Base-by-base conservation (phyloP, 164 flowering plant species). In the Cinnamomum chago region DNA sequence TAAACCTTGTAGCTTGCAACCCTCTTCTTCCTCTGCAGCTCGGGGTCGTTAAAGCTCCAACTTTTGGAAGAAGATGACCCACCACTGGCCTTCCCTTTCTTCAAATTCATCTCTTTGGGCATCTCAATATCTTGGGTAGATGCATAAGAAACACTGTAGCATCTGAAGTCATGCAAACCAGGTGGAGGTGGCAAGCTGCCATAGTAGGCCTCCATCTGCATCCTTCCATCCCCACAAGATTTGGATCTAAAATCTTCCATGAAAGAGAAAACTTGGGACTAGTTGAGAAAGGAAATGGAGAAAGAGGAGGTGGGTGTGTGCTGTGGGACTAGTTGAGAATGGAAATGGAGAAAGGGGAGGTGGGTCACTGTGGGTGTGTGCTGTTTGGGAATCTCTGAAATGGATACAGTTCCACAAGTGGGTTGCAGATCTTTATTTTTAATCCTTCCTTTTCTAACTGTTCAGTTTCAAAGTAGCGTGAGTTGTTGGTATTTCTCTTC, bases 211-310 rank as follows among this genome's bases (percentile, higher is more conserved):
- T 82, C 88, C 23, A 85, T 83, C 79, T 84, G 87, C 84, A 77
- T 83, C 76, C 82, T 76, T 24, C 77, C 82, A 71, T 83, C 87
- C 25, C 73, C 86, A 73, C 78, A 85, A 15, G 91, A 85, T 64
- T 80, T 87, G 55, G 92, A 90, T 88, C 91, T 89, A 73, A 72
- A 84, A 55, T 82, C 83, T 74, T 79, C 89, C 91, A 89, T 89
- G 47, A 28, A 18, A 67, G 69, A 18, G 69, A 30, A 28, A 14
- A 11, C 22, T 25, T 12, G 27, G 22, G 67, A 65, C 10, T 5
- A 11, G 13, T 13, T n/a, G 67, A 64, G 67, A 12, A 25, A 7
- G 30, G 11, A 13, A 18, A 17, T 20, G 22, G 64, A 58, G 64
- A 58, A 20, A 35, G 10, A 35, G 47, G 47, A 35, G 47, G 6